A percentile compares a stretch with the other conserved stretches of the same genome.
These are phyloP conservation scores for Phytophthora niederhauseri DNA, from an alignment of 352 stramenopile species.

Conservation along the genomic window DNA sequence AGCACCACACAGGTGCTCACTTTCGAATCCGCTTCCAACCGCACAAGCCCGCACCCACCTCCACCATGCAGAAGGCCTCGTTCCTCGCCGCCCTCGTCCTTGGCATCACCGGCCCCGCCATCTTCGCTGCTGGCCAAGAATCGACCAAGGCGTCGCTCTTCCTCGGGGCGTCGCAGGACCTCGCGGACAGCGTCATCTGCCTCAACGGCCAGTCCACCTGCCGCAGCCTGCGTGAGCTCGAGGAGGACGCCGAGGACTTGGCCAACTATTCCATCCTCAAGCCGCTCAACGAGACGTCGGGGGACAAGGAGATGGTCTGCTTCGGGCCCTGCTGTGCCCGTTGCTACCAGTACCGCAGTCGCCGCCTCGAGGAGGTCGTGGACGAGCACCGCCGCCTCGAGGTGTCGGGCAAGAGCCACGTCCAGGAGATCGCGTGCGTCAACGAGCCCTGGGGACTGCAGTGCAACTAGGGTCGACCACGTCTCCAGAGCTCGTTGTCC, in stretches of 20 bases:
- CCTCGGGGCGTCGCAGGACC: neutral
- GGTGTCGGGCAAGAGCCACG: constrained; percentile 5
- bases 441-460: neutral
- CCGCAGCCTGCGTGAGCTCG: neutral
- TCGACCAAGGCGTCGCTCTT: neutral
- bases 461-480: constrained; percentile 2
- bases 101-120: neutral
- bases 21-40: neutral
- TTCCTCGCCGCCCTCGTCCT: neutral
- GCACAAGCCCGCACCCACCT: neutral
- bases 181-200: neutral
- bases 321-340: neutral
- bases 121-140: neutral
- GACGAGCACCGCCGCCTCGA: constrained; percentile 14
- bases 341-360: neutral
- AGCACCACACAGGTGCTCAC: neutral
- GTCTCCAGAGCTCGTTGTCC: neutral
- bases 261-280: neutral
- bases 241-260: neutral
- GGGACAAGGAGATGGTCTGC: constrained; percentile 2
- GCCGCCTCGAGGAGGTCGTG: neutral
- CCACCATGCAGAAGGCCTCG: neutral
- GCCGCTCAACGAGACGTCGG: constrained; percentile 2
- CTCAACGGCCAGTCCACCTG: neutral
- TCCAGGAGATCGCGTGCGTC: constrained; percentile 4